These are phyloP conservation scores for Cyclotella atomus DNA, from an alignment of 108 stramenopile genomes.

Conservation along the genomic window DNA sequence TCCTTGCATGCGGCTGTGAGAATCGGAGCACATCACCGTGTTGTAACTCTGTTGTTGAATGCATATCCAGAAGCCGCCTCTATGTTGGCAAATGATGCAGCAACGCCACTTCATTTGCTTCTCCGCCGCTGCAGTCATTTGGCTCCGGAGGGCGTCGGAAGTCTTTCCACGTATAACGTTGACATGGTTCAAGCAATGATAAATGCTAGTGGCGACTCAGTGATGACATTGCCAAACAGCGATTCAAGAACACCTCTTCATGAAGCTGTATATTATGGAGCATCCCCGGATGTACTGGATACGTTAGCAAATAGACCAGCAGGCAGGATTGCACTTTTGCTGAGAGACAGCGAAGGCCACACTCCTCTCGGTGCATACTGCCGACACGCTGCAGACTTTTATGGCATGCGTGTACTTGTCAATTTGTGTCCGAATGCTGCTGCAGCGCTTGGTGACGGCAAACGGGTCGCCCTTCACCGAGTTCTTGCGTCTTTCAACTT, in stretches of 20 bases:
- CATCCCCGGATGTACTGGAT: slow-evolving; percentile 13
- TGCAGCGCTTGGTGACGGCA: slow-evolving; percentile 10
- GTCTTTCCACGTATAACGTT: slow-evolving; percentile 14
- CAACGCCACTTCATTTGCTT: slow-evolving; percentile 18
- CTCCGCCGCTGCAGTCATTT: slow-evolving; percentile 17
- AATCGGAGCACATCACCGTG: slow-evolving; percentile 18
- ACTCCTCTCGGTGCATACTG: slow-evolving; percentile 24
- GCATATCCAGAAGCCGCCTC: slow-evolving; percentile 6
- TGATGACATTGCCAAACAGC: neutral
- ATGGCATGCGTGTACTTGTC: slow-evolving; percentile 14
- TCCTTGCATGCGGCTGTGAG: slow-evolving; percentile 16
- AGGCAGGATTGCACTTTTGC: slow-evolving; percentile 6
- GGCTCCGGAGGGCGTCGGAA: slow-evolving; percentile 13
- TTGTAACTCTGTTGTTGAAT: neutral
- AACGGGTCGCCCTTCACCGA: slow-evolving; percentile 7
- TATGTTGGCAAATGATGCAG: slow-evolving; percentile 4
- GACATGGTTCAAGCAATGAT: neutral
- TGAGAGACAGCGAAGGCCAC: slow-evolving; percentile 19
- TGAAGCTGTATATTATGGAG: slow-evolving; percentile 17
- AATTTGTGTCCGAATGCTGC: slow-evolving; percentile 16
- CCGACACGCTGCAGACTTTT: slow-evolving; percentile 20
- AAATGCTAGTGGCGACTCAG: neutral
- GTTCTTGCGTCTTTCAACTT: slow-evolving; percentile 21
- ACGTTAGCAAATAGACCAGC: neutral
- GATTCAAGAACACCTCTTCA: slow-evolving; percentile 19